Evolutionary conservation across 768 basidiomycete species (phyloP), one percentile per base, ranked within the genome.

Genomic region (Dacryopinax primogenitus): DNA sequence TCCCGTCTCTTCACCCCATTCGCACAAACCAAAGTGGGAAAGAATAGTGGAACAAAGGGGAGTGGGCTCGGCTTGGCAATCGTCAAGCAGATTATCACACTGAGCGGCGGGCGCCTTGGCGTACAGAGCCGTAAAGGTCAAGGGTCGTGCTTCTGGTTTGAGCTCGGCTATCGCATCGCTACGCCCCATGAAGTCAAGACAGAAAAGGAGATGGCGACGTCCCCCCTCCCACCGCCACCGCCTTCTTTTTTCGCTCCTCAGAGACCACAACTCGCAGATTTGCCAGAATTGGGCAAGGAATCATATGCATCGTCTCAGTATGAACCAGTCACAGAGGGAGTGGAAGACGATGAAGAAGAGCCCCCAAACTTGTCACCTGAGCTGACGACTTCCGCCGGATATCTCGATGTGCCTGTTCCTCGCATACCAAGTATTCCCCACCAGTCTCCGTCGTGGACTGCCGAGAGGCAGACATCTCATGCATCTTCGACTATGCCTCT

Each of bases 41-140:
- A 73, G 33, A 67, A 74, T 32, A 73, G 74, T 66, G 74, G 74
- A 26, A 73, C 73, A 21, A 75, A 75, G 68, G 74, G 74, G 1
- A 73, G 72, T 18, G 74, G 74, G 4, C 58, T 75, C 12, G 74
- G 74, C 63, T 63, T 75, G 2, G 74, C 74, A 9, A 65, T 75
- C 13, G 72, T 74, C 36, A 68, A 72, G 34, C 73, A 74, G 63
- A 75, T 75, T 64, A 70, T 75, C 61, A 73, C 72, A 36, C 67
- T 73, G 9, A 69, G 69, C 23, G 68, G 71, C 61, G 74, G 74
- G 39, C 69, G 74, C 63, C 65, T 75, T 23, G 74, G 74, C 44
- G 74, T 75, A 16, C 72, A 75, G 44, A 69, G 67, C 44, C 71
- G 74, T 64, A 67, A 68, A 32, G 74, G 74, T 15, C 69, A 72